These are phyloP conservation scores for Beauveria varroae DNA, from an alignment of 2,329 filamentous ascomycete species.

Conservation along the genomic window DNA sequence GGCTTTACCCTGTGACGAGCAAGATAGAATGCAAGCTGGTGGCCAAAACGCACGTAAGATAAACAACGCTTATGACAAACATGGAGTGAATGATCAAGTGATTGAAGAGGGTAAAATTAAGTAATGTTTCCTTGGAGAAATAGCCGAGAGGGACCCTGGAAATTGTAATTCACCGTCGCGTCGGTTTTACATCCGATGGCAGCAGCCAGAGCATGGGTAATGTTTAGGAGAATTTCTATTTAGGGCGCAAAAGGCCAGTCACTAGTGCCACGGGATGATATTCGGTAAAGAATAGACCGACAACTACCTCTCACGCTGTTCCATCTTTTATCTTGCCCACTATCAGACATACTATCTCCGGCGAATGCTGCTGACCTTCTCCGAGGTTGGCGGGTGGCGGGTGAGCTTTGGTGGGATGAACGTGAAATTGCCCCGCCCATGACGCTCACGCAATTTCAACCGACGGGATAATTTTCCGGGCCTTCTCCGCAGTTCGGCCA, in stretches of 20 bases:
- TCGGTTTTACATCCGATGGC: neutral
- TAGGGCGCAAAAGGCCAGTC: neutral
- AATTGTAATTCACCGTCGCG: neutral
- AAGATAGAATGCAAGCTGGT: too few species aligned
- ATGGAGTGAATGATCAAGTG: too few species aligned
- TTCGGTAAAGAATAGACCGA: neutral
- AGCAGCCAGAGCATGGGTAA: neutral
- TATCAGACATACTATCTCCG: neutral
- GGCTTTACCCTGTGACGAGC: too few species aligned
- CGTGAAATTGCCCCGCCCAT: neutral
- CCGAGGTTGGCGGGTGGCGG: neutral
- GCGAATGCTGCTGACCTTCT: neutral
- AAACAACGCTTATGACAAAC: too few species aligned
- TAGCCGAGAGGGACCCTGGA: neutral
- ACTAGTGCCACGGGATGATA: neutral
- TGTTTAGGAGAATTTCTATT: neutral
- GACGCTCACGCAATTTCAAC: neutral
- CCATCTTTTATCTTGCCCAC: neutral
- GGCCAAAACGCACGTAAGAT: too few species aligned
- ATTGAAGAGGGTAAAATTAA: too few species aligned
- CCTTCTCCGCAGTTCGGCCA: neutral
- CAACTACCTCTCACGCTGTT: too few species aligned
- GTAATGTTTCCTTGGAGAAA: too few species aligned
- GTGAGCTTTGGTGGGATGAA: neutral
- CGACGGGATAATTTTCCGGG: neutral